Evolutionary conservation across 139 green algal genomes (phyloP).

Genomic region (Volvox reticuliferus): DNA sequence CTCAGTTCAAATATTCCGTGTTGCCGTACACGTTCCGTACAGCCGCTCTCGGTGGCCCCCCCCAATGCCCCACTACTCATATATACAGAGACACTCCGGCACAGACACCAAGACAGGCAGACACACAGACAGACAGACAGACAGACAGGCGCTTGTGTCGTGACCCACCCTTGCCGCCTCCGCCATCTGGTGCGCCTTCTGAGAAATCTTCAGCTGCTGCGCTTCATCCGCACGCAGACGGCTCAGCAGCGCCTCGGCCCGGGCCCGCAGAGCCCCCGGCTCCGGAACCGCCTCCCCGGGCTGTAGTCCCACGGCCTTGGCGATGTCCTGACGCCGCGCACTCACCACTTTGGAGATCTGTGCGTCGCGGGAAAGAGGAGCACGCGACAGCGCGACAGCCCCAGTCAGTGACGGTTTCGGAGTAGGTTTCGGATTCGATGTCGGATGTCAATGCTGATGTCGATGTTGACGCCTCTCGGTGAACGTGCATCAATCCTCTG

Average conservation of each 20-base stretch:
- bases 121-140: too few species aligned
- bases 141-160: too few species aligned
- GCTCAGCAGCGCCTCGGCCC: not conserved
- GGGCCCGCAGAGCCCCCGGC: not conserved
- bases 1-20: not conserved
- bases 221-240: conserved; percentile 6
- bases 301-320: not conserved
- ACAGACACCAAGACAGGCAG: not conserved
- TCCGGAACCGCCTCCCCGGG: not conserved
- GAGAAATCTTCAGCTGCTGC: not conserved
- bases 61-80: not conserved
- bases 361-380: too few species aligned
- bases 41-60: not conserved
- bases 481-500: too few species aligned
- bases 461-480: too few species aligned
- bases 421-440: too few species aligned
- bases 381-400: too few species aligned
- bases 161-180: conserved; percentile 9
- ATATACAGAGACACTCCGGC: not conserved
- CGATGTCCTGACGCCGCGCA: not conserved
- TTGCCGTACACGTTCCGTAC: not conserved
- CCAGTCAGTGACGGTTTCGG: too few species aligned
- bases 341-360: not conserved
- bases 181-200: not conserved
- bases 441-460: too few species aligned